Conservation (phyloP, 345 rosid genomes). For the Gossypium australe region DNA sequence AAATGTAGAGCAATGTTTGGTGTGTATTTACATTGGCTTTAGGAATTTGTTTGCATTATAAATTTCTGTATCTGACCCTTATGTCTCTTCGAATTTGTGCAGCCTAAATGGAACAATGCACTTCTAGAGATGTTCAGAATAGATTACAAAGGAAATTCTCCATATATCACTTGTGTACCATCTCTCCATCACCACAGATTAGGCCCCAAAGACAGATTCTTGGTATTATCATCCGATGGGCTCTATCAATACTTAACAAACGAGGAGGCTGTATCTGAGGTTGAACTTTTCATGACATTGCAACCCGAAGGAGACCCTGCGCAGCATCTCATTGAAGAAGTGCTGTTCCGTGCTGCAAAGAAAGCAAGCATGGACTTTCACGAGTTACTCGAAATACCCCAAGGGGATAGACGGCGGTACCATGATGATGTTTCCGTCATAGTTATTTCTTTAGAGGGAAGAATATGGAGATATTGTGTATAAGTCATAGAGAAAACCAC, state of each 20-base stretch:
- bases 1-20: not conserved
- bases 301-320: constrained; percentile 99
- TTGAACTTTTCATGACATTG: constrained; percentile 69
- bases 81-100: constrained; percentile 18
- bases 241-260: constrained; percentile 91
- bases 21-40: not conserved
- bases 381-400: constrained; percentile 82
- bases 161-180: constrained; percentile 73
- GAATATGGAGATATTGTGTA: constrained; percentile 97
- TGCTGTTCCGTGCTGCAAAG: constrained; percentile 88
- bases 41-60: not conserved
- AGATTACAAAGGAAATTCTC: constrained; percentile 73
- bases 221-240: constrained; percentile 86
- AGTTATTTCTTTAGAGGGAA: constrained; percentile 86
- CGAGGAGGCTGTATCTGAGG: constrained; percentile 86
- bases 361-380: constrained; percentile 97
- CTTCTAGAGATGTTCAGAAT: constrained; percentile 89
- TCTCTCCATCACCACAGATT: constrained; percentile 78
- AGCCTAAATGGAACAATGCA: constrained; percentile 95
- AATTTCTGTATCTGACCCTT: not conserved
- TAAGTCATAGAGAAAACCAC: constrained; percentile 26
- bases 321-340: constrained; percentile 85
- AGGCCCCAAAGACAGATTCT: constrained; percentile 72
- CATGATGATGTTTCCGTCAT: constrained; percentile 89
- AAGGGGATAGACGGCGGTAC: constrained; percentile 84